Evolutionary conservation across 2,329 filamentous ascomycete genomes (phyloP).

Genomic region (Myriosclerotinia curreyana): DNA sequence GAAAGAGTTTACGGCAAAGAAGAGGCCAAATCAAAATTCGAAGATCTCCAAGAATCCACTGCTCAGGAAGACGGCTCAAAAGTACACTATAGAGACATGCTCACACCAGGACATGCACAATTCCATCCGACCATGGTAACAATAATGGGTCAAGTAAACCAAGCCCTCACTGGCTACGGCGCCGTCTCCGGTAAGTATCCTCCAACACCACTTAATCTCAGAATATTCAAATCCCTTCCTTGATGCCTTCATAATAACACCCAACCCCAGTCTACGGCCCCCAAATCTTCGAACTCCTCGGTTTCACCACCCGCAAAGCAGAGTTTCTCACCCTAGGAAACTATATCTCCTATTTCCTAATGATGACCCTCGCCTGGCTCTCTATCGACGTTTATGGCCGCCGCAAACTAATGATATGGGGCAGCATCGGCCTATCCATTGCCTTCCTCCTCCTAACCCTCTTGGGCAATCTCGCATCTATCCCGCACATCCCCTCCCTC

Average conservation of each 20-base stretch:
- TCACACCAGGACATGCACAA: conserved; percentile 51
- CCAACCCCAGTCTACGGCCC: conserved; percentile 55
- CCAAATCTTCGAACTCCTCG: conserved; percentile 61
- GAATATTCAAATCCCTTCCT: too few species aligned
- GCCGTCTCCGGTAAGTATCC: conserved; percentile 46
- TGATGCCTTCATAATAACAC: neutral
- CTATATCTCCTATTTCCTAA: conserved; percentile 57
- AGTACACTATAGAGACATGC: conserved; percentile 56
- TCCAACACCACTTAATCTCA: neutral
- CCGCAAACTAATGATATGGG: conserved; percentile 52
- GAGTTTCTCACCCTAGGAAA: conserved; percentile 59
- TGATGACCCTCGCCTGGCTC: conserved; percentile 60
- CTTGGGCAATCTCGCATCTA: conserved; percentile 49
- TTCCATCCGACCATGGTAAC: conserved; percentile 61
- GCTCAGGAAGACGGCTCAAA: conserved; percentile 46
- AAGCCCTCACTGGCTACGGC: conserved; percentile 56
- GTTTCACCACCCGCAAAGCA: conserved; percentile 49
- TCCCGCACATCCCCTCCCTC: conserved; percentile 42
- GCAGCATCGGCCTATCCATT: conserved; percentile 47
- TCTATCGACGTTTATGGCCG: conserved; percentile 56
- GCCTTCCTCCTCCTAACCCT: conserved; percentile 52
- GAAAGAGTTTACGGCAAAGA: conserved; percentile 50
- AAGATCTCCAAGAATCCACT: conserved; percentile 50
- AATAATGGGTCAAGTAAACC: conserved; percentile 61
- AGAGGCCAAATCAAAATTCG: conserved; percentile 47